A percentile compares a stretch with the other conserved stretches of the same genome.
These are phyloP conservation scores for Nannochloropsis salina DNA, from an alignment of 108 stramenopile genomes.

Conservation along the genomic window DNA sequence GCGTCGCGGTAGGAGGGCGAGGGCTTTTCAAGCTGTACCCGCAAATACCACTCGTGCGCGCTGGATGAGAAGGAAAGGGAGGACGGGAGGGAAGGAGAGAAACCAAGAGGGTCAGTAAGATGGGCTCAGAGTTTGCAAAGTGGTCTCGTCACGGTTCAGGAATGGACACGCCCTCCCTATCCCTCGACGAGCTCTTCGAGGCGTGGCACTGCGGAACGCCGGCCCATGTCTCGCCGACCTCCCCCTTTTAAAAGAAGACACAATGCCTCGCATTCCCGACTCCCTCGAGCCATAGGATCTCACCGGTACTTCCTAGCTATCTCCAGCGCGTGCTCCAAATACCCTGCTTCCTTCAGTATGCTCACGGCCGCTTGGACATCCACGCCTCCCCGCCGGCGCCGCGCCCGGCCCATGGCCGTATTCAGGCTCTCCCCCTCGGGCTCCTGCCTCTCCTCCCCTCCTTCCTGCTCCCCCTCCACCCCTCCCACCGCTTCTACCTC, in stretches of 20 bases:
- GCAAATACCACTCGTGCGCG: slow-evolving; percentile 48
- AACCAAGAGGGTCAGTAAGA: too few species aligned
- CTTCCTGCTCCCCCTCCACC: neutral
- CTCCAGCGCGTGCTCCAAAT: slow-evolving; percentile 46
- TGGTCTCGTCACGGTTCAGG: too few species aligned
- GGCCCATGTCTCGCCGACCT: too few species aligned
- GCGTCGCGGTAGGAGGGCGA: slow-evolving; percentile 40
- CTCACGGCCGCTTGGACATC: slow-evolving; percentile 45
- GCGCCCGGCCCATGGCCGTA: neutral
- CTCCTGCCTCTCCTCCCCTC: neutral
- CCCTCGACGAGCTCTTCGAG: too few species aligned
- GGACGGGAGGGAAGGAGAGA: neutral
- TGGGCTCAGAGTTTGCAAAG: too few species aligned
- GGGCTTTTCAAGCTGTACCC: slow-evolving; percentile 46
- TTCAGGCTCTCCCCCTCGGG: neutral
- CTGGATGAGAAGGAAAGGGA: neutral
- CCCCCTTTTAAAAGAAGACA: too few species aligned
- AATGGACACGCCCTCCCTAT: too few species aligned
- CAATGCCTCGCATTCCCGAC: too few species aligned
- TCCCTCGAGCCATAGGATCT: neutral
- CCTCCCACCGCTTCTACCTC: neutral
- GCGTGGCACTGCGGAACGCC: too few species aligned
- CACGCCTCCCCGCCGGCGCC: slow-evolving; percentile 21
- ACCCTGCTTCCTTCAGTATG: slow-evolving; percentile 46
- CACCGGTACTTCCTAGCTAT: slow-evolving; percentile 33